phyloP scores from a whole-genome alignment of 1,284 basidiomycete genomes.

The Cutaneotrichosporon dermatis region DNA sequence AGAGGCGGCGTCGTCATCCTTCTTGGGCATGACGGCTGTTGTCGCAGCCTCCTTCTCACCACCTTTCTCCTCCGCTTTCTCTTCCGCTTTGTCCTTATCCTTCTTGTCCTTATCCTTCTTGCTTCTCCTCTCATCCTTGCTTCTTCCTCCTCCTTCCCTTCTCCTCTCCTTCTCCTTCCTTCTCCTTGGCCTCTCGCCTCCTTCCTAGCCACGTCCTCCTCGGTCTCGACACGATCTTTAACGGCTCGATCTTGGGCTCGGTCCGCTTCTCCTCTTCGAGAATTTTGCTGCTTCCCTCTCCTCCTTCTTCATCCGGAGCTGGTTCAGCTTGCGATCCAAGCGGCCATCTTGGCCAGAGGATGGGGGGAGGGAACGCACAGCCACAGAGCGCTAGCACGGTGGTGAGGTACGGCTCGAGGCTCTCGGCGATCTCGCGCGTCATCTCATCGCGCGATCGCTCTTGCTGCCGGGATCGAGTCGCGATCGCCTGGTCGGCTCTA shows the following conservation, averaged over 20 bases:
- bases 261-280: conserved; percentile 61
- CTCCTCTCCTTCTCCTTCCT: too few relatives aligned
- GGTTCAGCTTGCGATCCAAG: conserved; percentile 67
- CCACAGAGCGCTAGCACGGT: conserved; percentile 92
- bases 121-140: not conserved
- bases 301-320: conserved; percentile 69
- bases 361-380: conserved; percentile 85
- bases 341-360: conserved; percentile 79
- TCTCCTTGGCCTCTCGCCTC: not conserved
- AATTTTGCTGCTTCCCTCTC: conserved; percentile 63
- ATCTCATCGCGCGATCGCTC: conserved; percentile 53
- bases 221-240: conserved; percentile 9
- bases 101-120: not conserved
- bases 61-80: not conserved
- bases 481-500: too few relatives aligned
- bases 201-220: conserved; percentile 2
- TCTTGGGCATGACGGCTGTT: too few relatives aligned
- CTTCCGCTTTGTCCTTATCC: not conserved
- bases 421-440: conserved; percentile 58
- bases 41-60: too few relatives aligned
- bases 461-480: conserved; percentile 50
- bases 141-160: not conserved
- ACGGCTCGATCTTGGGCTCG: conserved; percentile 23
- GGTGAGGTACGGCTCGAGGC: conserved; percentile 72
- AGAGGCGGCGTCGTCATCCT: not conserved